These are phyloP conservation scores for Zymoseptoria pseudotritici DNA, from an alignment of 2,329 filamentous ascomycete species.

Conservation along the genomic window DNA sequence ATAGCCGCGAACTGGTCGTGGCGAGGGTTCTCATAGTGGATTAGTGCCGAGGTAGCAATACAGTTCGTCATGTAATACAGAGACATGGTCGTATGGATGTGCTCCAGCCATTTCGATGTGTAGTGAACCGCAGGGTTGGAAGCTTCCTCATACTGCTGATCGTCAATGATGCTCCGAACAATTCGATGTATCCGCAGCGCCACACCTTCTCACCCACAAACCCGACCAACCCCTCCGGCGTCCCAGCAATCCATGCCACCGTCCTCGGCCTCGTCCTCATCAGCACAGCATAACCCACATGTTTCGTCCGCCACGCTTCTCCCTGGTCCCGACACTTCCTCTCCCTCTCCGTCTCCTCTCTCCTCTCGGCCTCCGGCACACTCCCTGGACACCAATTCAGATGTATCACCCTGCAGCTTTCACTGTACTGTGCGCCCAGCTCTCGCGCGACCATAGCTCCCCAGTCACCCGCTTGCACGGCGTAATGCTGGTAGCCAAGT, in stretches of 20 bases:
- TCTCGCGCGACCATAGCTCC: slow-evolving; percentile 36
- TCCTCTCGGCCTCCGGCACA: slow-evolving; percentile 24
- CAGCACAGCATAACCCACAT: slow-evolving; percentile 37
- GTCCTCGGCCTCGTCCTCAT: slow-evolving; percentile 40
- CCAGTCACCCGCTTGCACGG: slow-evolving; percentile 37
- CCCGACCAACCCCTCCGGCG: slow-evolving; percentile 38
- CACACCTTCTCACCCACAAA: slow-evolving; percentile 37
- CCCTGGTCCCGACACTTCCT: slow-evolving; percentile 25
- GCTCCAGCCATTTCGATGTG: slow-evolving; percentile 26
- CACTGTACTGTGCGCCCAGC: slow-evolving; percentile 29
- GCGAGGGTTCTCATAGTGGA: slow-evolving; percentile 34
- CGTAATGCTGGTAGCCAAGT: slow-evolving; percentile 35
- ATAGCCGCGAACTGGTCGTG: slow-evolving; percentile 34
- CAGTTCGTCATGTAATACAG: slow-evolving; percentile 35
- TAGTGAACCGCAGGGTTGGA: slow-evolving; percentile 31
- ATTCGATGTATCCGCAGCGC: not conserved
- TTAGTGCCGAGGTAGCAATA: slow-evolving; percentile 32
- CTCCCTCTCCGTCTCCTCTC: slow-evolving; percentile 29
- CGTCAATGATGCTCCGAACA: not conserved
- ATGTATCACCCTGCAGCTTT: slow-evolving; percentile 35
- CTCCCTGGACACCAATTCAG: slow-evolving; percentile 36
- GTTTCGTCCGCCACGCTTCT: slow-evolving; percentile 33
- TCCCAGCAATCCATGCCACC: slow-evolving; percentile 38
- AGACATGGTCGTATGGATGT: slow-evolving; percentile 26
- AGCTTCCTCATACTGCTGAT: slow-evolving; percentile 29